Evolutionary conservation across 1,139 yeast species (phyloP), one percentile per base, ranked within the genome.

Genomic region (Sugiyamaella castrensis): DNA sequence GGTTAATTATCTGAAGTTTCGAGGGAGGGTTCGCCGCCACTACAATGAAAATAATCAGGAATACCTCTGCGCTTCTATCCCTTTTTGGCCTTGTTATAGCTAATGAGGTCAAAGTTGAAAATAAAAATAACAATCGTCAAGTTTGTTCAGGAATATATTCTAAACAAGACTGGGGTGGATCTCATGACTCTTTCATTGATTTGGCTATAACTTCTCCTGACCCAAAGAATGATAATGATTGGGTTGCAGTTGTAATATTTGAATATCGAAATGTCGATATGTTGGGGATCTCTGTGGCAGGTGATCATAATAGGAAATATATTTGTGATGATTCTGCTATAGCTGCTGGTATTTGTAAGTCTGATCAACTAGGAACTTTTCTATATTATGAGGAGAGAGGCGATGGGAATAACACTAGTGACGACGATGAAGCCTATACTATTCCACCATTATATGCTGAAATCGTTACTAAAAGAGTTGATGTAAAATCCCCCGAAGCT

Each of bases 91-190:
- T 19, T 31, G 41, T 27, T 11, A 19, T 4, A 15, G 49, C 49
- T 19, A 40, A 46, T 40, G 49, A 46, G 27, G 31, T 40, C 10
- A 39, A 46, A 24, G 38, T 46, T 6, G 60, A 61, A 27, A 72
- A 85, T 55, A 76, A 77, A 46, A 68, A 75, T 12, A 65, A 67
- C 8, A 60, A 67, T 43, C 74, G 84, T 16, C 94, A 87, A 62
- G 80, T 80, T 28, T 92, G 98, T 67, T 77, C 91, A 9, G 98
- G 98, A 36, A 82, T 92, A 79, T 92, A 91, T 69, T 79, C 92
- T 47, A 84, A 83, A 60, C 75, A 80, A 43, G 96, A 91, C 64
- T 87, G 95, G 92, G 86, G 88, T 43, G 98, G 98, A 37, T 74
- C 78, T n/a, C 49, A 49, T 8, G 68, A 68, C 47, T 60, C 73